Conservation (phyloP, 768 basidiomycete species). For the Baorangia bicolor region DNA sequence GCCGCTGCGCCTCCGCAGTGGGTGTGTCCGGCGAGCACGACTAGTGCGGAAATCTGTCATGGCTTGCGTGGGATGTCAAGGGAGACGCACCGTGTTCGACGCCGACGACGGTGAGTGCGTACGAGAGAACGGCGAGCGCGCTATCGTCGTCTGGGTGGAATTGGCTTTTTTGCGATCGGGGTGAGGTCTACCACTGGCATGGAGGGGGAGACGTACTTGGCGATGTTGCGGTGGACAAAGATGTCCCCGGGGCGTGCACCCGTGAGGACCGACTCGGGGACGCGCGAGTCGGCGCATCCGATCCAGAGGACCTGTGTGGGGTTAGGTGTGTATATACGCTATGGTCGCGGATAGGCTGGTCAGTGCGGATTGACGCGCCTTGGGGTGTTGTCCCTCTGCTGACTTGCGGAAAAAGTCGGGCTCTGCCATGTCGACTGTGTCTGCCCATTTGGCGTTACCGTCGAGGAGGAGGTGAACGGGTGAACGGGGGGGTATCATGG, state of each 20-base stretch:
- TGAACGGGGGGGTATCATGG: conserved; percentile 6
- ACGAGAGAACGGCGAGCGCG: conserved; percentile 68
- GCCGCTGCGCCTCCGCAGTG: conserved; percentile 76
- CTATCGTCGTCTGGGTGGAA: conserved; percentile 71
- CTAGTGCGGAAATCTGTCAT: no score
- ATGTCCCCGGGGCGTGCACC: conserved; percentile 79
- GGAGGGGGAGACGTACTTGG: conserved; percentile 57
- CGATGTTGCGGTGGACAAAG: conserved; percentile 87
- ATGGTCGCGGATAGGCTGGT: no score
- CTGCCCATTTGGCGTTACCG: conserved; percentile 70
- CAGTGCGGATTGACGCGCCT: conserved; percentile 45
- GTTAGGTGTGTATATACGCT: no score
- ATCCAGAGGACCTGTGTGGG: conserved; percentile 69
- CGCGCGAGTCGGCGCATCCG: conserved; percentile 85
- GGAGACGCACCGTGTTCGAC: conserved; percentile 79
- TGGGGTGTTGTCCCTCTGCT: conserved; percentile 65
- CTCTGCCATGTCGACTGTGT: conserved; percentile 50
- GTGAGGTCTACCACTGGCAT: no score
- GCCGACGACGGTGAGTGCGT: conserved; percentile 67
- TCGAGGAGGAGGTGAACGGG: conserved; percentile 34
- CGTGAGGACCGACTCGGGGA: conserved; percentile 78
- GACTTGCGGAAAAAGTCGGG: conserved; percentile 62
- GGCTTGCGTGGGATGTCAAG: no score
- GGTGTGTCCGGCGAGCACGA: conserved; percentile 81
- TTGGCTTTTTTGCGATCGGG: conserved; percentile 52